A percentile compares a stretch with the other conserved stretches of the same genome.
These are phyloP conservation scores for Selaginella tamariscina DNA, from an alignment of 75 land plant genomes.

Conservation along the genomic window DNA sequence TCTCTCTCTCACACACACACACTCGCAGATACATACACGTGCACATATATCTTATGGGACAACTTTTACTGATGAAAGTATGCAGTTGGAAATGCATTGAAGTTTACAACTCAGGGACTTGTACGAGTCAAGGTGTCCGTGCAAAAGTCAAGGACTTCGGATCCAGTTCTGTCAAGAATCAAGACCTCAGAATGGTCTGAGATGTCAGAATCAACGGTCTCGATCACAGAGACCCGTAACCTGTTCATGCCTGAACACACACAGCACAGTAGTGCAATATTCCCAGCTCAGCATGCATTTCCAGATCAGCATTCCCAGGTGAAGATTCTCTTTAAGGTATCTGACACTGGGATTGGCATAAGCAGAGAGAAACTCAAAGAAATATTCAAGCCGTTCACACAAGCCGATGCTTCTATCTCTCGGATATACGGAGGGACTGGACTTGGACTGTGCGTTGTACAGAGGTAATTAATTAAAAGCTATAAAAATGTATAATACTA, in stretches of 20 bases:
- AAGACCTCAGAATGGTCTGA: neutral
- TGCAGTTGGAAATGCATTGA: neutral
- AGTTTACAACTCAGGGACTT: neutral
- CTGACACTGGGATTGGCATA: conserved; percentile 4
- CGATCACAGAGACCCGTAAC: neutral
- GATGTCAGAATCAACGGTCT: neutral
- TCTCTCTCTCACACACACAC: neutral
- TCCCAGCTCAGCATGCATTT: neutral
- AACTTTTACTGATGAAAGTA: neutral
- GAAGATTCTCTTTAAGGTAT: conserved; percentile 12
- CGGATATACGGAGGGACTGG: neutral
- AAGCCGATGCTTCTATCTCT: neutral
- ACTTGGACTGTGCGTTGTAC: conserved; percentile 4
- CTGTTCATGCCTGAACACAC: neutral
- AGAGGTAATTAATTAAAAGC: conserved; percentile 17
- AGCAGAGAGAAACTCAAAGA: neutral
- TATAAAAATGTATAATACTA: too few relatives aligned
- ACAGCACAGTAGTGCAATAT: neutral
- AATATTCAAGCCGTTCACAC: neutral
- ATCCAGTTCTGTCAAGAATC: neutral
- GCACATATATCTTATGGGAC: neutral
- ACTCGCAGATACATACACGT: neutral
- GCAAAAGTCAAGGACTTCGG: neutral
- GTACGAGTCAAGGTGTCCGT: neutral
- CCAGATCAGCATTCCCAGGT: neutral